Percentiles rank a stretch among this genome's conserved stretches.
phyloP scores from a whole-genome alignment of 345 rosid species.

The Populus pruinosa region DNA sequence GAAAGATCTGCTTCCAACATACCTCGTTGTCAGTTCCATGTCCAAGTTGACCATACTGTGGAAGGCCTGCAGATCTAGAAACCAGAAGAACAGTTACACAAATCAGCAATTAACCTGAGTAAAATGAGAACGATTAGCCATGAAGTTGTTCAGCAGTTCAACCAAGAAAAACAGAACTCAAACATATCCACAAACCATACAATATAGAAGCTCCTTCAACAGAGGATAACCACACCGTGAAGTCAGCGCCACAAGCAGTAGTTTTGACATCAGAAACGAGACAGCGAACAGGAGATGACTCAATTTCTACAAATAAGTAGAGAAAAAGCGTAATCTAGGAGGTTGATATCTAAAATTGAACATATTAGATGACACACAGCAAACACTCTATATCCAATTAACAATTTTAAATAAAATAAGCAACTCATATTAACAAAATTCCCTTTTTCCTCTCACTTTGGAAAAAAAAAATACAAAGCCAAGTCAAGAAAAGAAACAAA shows the following conservation, averaged over 20 bases:
- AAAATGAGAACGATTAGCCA: neutral
- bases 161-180: constrained; percentile 16
- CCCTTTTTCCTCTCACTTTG: neutral
- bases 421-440: neutral
- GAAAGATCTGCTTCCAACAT: constrained; percentile 6
- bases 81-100: constrained; percentile 21
- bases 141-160: neutral
- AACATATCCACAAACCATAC: constrained; percentile 61
- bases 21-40: constrained; percentile 99
- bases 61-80: constrained; percentile 92
- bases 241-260: constrained; percentile 91
- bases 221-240: constrained; percentile 89
- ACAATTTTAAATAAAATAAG: neutral
- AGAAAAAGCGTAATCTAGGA: neutral
- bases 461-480: neutral
- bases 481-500: neutral
- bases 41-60: constrained; percentile 99
- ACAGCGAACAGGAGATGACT: constrained; percentile 75
- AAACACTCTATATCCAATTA: neutral
- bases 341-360: neutral
- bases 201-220: constrained; percentile 84
- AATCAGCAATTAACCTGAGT: constrained; percentile 9
- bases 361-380: neutral
- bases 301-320: constrained; percentile 49
- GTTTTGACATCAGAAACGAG: constrained; percentile 67